These are phyloP conservation scores for Kickxella alabastrina DNA, from an alignment of 192 early-diverging fungal genomes.

Conservation along the genomic window DNA sequence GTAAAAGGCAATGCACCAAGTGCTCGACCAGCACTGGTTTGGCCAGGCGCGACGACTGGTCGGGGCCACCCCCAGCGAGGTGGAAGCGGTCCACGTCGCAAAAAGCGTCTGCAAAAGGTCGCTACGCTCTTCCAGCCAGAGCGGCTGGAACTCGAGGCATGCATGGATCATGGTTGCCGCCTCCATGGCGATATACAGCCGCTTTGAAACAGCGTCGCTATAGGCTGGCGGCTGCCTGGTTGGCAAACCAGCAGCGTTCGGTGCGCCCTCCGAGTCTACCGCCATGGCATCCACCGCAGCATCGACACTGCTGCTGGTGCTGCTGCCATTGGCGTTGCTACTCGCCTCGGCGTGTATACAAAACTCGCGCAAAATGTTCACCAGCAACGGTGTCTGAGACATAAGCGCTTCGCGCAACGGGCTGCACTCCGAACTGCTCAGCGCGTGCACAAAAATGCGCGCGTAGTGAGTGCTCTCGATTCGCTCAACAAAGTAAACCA, in stretches of 20 bases:
- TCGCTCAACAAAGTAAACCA: conserved; percentile 79
- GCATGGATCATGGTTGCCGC: conserved; percentile 15
- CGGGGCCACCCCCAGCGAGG: neutral
- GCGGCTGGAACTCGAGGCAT: conserved; percentile 19
- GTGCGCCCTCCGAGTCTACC: conserved; percentile 21
- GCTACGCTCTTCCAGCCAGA: conserved; percentile 35
- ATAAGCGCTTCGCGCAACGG: conserved; percentile 65
- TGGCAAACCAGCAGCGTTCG: too few relatives aligned
- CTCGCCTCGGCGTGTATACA: neutral
- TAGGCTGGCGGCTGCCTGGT: too few relatives aligned
- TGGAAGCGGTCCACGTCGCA: conserved; percentile 16
- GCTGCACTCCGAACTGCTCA: conserved; percentile 26
- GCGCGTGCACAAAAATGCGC: conserved; percentile 61
- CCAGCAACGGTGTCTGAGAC: conserved; percentile 55
- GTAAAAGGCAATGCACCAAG: conserved; percentile 26
- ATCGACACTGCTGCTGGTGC: conserved; percentile 7
- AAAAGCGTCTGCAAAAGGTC: conserved; percentile 29
- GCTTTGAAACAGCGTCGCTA: conserved; percentile 9
- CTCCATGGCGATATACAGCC: conserved; percentile 32
- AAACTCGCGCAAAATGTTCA: conserved; percentile 38
- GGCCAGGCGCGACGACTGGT: conserved; percentile 23
- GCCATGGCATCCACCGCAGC: conserved; percentile 7
- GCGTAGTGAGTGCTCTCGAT: conserved; percentile 57
- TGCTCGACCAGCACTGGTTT: conserved; percentile 31
- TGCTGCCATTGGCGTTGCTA: neutral